These are phyloP conservation scores for Phylloporus sp. DNA, from an alignment of 768 basidiomycete genomes.

Conservation along the genomic window DNA sequence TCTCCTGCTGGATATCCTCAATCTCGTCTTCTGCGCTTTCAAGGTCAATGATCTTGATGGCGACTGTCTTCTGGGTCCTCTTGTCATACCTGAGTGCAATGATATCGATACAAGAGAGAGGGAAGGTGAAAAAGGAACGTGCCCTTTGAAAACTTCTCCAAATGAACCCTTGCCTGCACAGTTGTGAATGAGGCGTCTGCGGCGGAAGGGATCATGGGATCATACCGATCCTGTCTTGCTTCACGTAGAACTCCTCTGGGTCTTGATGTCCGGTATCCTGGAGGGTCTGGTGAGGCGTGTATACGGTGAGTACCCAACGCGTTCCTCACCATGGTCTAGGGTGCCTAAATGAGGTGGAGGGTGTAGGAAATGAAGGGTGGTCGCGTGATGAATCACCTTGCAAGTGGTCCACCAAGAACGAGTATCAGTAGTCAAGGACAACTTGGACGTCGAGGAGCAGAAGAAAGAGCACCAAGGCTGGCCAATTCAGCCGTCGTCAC, in stretches of 20 bases:
- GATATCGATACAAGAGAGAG: conserved; percentile 5
- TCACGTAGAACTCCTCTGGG: conserved; percentile 96
- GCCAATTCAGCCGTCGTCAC: conserved; percentile 8
- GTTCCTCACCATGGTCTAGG: conserved; percentile 20
- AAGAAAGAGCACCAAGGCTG: neutral
- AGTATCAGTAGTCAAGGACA: neutral
- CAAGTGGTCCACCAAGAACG: neutral
- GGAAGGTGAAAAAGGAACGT: conserved; percentile 19
- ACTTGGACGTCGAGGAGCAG: conserved; percentile 3
- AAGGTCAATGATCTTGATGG: conserved; percentile 99
- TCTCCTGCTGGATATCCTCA: conserved; percentile 99
- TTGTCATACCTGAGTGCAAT: conserved; percentile 73
- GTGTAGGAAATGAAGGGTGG: neutral
- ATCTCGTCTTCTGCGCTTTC: conserved; percentile 99
- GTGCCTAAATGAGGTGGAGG: neutral
- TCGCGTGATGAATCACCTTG: conserved; percentile 14
- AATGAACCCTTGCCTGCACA: conserved; percentile 91
- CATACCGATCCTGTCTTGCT: conserved; percentile 94
- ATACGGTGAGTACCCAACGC: neutral
- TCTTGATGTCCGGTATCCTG: conserved; percentile 75
- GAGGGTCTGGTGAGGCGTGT: conserved; percentile 8
- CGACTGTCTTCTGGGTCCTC: conserved; percentile 92
- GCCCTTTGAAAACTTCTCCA: conserved; percentile 99
- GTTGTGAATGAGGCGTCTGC: conserved; percentile 15
- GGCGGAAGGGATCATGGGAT: conserved; percentile 11